phyloP scores from a whole-genome alignment of 1,284 basidiomycete species.

The Malassezia dermatis region DNA sequence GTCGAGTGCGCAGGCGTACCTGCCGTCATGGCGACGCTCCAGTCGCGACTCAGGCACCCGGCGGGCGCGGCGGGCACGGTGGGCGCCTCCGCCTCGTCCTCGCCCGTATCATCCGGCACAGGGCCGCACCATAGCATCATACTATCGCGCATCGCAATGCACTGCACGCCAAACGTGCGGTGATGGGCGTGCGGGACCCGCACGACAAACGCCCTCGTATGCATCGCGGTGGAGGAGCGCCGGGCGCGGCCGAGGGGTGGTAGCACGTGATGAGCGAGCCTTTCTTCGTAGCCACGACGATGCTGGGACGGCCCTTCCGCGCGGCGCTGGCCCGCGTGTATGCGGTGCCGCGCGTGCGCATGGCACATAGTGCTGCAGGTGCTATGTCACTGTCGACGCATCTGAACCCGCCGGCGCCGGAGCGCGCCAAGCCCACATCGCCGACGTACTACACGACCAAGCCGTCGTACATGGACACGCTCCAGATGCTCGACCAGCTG shows the following conservation, averaged over 20 bases:
- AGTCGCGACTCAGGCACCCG: slow-evolving; percentile 17
- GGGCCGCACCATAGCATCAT: slow-evolving; percentile 13
- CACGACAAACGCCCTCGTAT: slow-evolving; percentile 5
- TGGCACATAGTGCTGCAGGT: background rate
- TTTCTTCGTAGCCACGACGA: background rate
- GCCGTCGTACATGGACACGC: slow-evolving; percentile 63
- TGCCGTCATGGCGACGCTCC: slow-evolving; percentile 22
- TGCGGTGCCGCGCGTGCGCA: background rate
- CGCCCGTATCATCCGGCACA: background rate
- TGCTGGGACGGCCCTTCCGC: background rate
- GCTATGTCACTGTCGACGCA: background rate
- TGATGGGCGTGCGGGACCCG: slow-evolving; percentile 4
- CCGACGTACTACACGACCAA: slow-evolving; percentile 81
- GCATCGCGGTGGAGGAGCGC: background rate
- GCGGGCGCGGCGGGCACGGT: slow-evolving; percentile 15
- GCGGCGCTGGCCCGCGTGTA: background rate
- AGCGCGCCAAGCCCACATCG: slow-evolving; percentile 51
- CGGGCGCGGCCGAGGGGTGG: background rate
- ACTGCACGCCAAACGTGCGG: slow-evolving; percentile 11
- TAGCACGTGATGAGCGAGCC: background rate
- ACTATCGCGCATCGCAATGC: slow-evolving; percentile 5
- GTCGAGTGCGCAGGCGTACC: background rate
- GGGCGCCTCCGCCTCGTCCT: slow-evolving; percentile 12
- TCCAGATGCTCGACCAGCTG: slow-evolving; percentile 61
- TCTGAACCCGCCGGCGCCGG: slow-evolving; percentile 10